phyloP scores from a whole-genome alignment of 352 stramenopile genomes.

The Phytopythium oedochilum region DNA sequence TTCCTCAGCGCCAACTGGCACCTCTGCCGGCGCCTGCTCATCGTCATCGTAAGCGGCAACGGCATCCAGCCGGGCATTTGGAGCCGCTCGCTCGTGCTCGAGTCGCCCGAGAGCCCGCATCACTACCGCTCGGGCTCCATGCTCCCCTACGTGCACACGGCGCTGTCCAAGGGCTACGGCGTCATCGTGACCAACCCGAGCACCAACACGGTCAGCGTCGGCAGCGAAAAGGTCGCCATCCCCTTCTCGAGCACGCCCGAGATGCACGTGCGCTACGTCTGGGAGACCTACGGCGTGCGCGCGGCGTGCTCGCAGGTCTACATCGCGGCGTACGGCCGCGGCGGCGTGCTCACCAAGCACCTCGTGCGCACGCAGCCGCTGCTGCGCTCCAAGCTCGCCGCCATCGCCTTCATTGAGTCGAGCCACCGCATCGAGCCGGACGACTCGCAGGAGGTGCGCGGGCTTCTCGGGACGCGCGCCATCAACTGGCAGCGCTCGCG shows the following conservation, averaged over 20 bases:
- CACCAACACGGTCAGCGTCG: conserved; percentile 67
- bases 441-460: conserved; percentile 64
- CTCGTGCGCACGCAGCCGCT: conserved; percentile 64
- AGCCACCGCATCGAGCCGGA: conserved; percentile 64
- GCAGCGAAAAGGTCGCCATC: conserved; percentile 74
- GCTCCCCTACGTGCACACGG: conserved; percentile 77
- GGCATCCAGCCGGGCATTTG: conserved; percentile 85
- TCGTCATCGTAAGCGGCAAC: conserved; percentile 80
- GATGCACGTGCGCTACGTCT: conserved; percentile 76
- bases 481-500: conserved; percentile 84
- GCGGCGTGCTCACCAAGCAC: conserved; percentile 68
- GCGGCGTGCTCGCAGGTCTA: conserved; percentile 74
- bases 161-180: conserved; percentile 73
- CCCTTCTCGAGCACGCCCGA: conserved; percentile 72
- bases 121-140: conserved; percentile 84
- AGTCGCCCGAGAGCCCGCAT: conserved; percentile 57
- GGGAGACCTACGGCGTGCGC: conserved; percentile 75
- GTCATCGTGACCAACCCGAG: conserved; percentile 80
- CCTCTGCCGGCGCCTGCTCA: conserved; percentile 63
- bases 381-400: conserved; percentile 57
- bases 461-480: conserved; percentile 54
- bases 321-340: conserved; percentile 71
- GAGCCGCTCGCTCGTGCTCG: conserved; percentile 79
- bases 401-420: conserved; percentile 80
- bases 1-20: conserved; percentile 85